Percentiles rank a stretch among this genome's conserved stretches.
These are phyloP conservation scores for Potentilla sterilis DNA, from an alignment of 306 rosid species.

Conservation along the genomic window DNA sequence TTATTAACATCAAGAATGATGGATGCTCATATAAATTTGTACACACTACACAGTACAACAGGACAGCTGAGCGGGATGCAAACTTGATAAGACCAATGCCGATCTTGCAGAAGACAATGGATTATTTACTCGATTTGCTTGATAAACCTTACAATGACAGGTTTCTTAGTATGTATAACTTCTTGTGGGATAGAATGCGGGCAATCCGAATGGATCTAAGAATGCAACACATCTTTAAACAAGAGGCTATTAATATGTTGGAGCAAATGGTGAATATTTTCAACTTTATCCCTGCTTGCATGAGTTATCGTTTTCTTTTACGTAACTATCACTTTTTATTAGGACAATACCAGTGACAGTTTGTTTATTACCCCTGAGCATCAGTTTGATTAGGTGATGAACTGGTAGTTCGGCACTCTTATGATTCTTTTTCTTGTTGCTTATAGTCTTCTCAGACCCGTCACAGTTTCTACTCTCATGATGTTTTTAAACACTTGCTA, in stretches of 20 bases:
- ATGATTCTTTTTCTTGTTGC: too few relatives aligned
- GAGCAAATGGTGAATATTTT: conserved; percentile 79
- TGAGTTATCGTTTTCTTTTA: not conserved
- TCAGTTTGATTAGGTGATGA: not conserved
- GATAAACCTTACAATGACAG: conserved; percentile 73
- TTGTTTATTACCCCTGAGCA: too few relatives aligned
- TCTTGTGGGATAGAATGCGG: conserved; percentile 99
- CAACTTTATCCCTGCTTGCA: conserved; percentile 15
- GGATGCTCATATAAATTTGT: conserved; percentile 14
- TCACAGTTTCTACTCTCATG: not conserved
- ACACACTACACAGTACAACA: conserved; percentile 67
- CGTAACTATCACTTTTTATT: not conserved
- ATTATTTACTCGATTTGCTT: conserved; percentile 72
- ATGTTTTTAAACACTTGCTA: not conserved
- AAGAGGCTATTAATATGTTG: conserved; percentile 76
- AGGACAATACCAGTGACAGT: not conserved
- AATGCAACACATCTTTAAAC: conserved; percentile 95
- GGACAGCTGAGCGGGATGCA: conserved; percentile 99
- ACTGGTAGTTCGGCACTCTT: not conserved
- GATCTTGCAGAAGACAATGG: conserved; percentile 69
- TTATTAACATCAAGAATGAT: conserved; percentile 23
- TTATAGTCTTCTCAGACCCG: too few relatives aligned
- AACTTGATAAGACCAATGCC: conserved; percentile 90
- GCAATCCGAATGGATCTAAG: conserved; percentile 97
- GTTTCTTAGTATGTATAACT: conserved; percentile 81